These are phyloP conservation scores for Phalaenopsis equestris DNA, from an alignment of 106 monocot species.

Conservation along the genomic window DNA sequence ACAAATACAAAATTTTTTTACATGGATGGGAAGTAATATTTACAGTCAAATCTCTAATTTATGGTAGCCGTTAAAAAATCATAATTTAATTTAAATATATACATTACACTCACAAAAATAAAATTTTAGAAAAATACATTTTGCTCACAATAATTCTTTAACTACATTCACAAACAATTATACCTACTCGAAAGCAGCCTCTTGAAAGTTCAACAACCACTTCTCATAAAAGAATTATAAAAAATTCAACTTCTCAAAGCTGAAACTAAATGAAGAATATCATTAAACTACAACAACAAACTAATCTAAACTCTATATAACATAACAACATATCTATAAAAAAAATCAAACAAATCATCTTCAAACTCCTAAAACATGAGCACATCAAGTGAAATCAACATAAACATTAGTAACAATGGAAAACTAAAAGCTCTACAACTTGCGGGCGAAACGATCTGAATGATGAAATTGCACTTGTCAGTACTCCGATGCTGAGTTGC, in stretches of 20 bases:
- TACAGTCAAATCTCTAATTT: no score
- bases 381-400: not conserved
- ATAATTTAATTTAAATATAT: no score
- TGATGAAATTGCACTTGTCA: slow-evolving; percentile 33
- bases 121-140: no score
- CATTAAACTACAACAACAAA: not conserved
- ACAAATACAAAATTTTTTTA: no score
- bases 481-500: slow-evolving; percentile 34
- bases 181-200: no score
- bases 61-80: no score
- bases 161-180: no score
- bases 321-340: not conserved
- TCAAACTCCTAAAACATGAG: not conserved
- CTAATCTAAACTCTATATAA: not conserved
- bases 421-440: not conserved
- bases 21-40: no score
- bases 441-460: slow-evolving; percentile 21
- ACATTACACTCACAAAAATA: no score
- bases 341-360: not conserved
- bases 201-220: no score
- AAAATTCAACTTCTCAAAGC: not conserved
- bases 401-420: not conserved
- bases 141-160: no score
- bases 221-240: not conserved
- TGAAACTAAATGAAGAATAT: not conserved